Evolutionary conservation across 257 asterid genomes (phyloP), one percentile per base, ranked within the genome.

Genomic region (Cinchona pubescens): DNA sequence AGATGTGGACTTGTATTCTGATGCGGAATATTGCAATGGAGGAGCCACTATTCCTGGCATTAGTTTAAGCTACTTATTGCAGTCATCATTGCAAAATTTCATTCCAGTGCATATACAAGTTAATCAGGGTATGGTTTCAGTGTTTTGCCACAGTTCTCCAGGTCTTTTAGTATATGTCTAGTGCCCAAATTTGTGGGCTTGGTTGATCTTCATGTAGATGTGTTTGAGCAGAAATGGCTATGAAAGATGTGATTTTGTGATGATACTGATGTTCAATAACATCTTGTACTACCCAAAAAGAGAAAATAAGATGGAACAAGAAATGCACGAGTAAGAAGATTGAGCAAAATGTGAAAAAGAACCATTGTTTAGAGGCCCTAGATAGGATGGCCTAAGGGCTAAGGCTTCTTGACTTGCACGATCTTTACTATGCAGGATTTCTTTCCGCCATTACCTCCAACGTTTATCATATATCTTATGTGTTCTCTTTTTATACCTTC

Each of bases 1-100:
- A 56, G 85, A 82, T 46, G 82, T 68, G 37, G 86, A 83, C 30
- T 37, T 84, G 78, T 76, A 71, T 69, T 69, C 75, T 69, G 79
- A 75, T 71, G 75, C 60, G 71, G 83, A 80, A 68, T 72, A 75
- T 29, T 80, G 63, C 49, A 86, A 79, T 40, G 76, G 61, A 75
- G 84, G 82, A 48, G 48, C 76, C 46, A 73, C 63, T 25, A 72
- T 60, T 61, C 60, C 75, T 75, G 46, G 43, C 73, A 70, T 73
- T 74, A 46, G 53, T 67, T 76, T 79, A 51, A 78, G 45, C 69
- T 40, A 74, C 69, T 45, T 48, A 73, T 58, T 78, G 10, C 78
- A 70, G 71, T 69, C 72, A 62, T 76, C 76, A 68, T 43, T 85
- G 73, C 86, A 83, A 81, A 79, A 55, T 71, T 43, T 48, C 59